Conservation (phyloP, 805 yeast species). For the Kuraishia piskuri region DNA sequence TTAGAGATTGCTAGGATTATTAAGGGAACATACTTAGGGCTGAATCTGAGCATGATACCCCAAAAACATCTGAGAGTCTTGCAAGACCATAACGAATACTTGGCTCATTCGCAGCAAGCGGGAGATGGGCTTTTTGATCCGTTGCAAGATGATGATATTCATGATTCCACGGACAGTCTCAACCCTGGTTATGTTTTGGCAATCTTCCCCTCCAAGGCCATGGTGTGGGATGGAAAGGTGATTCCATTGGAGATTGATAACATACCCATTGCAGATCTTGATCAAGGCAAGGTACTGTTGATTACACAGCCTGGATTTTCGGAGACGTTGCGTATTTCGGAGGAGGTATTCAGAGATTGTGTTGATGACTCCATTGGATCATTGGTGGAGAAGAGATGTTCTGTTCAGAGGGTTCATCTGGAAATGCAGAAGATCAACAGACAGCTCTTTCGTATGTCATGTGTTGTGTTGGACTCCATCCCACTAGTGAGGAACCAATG, state of each 20-base stretch:
- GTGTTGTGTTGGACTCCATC: constrained; percentile 55
- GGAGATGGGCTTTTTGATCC: constrained; percentile 8
- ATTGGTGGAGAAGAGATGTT: constrained; percentile 58
- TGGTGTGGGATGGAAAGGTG: constrained; percentile 85
- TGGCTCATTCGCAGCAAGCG: constrained; percentile 6
- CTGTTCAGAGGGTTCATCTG: constrained; percentile 61
- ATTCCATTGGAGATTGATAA: constrained; percentile 41
- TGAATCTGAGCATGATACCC: constrained; percentile 30
- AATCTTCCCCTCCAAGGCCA: constrained; percentile 72
- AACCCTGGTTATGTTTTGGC: constrained; percentile 55
- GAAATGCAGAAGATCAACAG: constrained; percentile 62
- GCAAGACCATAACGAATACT: constrained; percentile 16
- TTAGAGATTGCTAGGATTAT: constrained; percentile 34
- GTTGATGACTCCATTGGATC: constrained; percentile 45
- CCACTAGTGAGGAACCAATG: constrained; percentile 44
- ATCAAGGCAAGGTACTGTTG: constrained; percentile 58
- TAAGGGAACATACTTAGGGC: constrained; percentile 42
- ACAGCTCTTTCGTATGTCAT: constrained; percentile 58
- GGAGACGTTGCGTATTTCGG: constrained; percentile 43
- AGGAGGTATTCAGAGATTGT: constrained; percentile 46
- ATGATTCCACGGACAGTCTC: not conserved
- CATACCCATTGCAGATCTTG: constrained; percentile 46
- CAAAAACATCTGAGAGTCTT: constrained; percentile 22
- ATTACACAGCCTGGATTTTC: constrained; percentile 63
- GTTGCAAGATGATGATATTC: not conserved